Base-by-base conservation (phyloP, 495 filamentous ascomycete genomes). In the Neurospora sp. region DNA sequence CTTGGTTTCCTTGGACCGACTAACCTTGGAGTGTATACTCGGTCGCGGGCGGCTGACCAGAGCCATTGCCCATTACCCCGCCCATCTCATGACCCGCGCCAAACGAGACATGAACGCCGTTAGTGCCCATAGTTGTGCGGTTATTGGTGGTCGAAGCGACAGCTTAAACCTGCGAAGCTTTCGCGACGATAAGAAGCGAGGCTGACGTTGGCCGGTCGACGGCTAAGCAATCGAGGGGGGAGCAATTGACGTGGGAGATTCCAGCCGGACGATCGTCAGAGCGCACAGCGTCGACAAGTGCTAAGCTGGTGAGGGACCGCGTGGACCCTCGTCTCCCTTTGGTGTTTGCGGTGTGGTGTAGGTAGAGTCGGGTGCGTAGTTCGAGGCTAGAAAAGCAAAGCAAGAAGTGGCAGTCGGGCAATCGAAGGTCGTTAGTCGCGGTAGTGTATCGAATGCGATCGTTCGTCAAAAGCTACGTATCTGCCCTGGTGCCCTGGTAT, bases 1-100 rank as follows among this genome's bases (percentile, higher is more conserved):
- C 62, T n/a, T 40, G 18, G 66, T 37, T 62, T 16, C 39, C 66
- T 37, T 62, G 46, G 40, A 54, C 8, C 44, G 41, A 79, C 87
- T 78, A 80, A 97, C 95, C 96, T 89, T 99, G 96, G 60, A 99
- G 86, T 39, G 96, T 98, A 78, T 99, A 99, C 80, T 99, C 96
- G n/a, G 96, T 98, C 69, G 93, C 96, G 74, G 91, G 90, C 42
- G 90, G 90, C 74, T 92, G 90, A 77, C 88, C 86, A 44, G 71
- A 80, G 75, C 84, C 87, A 78, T 85, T 88, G 37, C 78, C 78
- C 79, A 81, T 79, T 35, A 76, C 72, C 72, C 75, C 76, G 70
- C 76, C 75, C 71, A 76, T 77, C 27, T 82, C 78, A 54, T 86
- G 82, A 77, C 88, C 88, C 71, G 83, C 86, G 75, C 86, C 86